These are phyloP conservation scores for Rhodotorula graminis DNA, from an alignment of 768 basidiomycete species.

Conservation along the genomic window DNA sequence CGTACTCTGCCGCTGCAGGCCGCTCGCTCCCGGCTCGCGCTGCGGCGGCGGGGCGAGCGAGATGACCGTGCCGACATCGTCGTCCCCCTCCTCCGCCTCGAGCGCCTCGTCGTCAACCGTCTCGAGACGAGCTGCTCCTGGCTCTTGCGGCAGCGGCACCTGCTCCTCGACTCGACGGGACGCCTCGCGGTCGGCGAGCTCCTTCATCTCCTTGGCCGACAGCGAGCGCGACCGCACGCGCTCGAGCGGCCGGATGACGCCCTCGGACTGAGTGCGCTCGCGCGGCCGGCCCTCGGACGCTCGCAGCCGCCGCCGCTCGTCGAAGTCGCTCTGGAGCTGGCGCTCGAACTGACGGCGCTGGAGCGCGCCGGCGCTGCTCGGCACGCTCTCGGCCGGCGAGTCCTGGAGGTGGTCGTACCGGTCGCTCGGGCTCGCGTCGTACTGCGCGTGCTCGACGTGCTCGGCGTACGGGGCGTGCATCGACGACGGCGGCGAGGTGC, in stretches of 20 bases:
- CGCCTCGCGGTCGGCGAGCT: slow-evolving; percentile 10
- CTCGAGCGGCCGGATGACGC: neutral
- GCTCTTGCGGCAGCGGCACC: neutral
- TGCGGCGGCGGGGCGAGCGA: slow-evolving; percentile 13
- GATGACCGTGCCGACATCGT: slow-evolving; percentile 23
- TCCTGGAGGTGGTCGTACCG: slow-evolving; percentile 1
- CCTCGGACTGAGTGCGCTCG: neutral
- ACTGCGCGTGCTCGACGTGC: slow-evolving; percentile 4
- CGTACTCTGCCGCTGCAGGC: slow-evolving; percentile 32
- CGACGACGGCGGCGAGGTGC: neutral
- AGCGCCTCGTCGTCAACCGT: neutral
- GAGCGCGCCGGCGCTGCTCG: slow-evolving; percentile 30
- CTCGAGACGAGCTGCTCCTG: neutral
- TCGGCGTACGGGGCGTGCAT: neutral
- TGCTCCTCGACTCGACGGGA: slow-evolving; percentile 48
- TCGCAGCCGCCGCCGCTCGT: slow-evolving; percentile 3
- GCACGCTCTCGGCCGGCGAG: slow-evolving; percentile 20
- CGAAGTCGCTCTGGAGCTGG: slow-evolving; percentile 10
- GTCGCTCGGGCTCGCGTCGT: neutral
- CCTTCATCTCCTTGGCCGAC: slow-evolving; percentile 23
- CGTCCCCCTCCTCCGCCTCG: slow-evolving; percentile 7
- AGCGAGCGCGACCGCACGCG: slow-evolving; percentile 12
- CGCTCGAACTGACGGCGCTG: slow-evolving; percentile 32
- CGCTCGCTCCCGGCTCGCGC: neutral
- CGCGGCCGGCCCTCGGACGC: slow-evolving; percentile 20